phyloP scores from a whole-genome alignment of 1,139 yeast species.

The Zygoascus sp. region DNA sequence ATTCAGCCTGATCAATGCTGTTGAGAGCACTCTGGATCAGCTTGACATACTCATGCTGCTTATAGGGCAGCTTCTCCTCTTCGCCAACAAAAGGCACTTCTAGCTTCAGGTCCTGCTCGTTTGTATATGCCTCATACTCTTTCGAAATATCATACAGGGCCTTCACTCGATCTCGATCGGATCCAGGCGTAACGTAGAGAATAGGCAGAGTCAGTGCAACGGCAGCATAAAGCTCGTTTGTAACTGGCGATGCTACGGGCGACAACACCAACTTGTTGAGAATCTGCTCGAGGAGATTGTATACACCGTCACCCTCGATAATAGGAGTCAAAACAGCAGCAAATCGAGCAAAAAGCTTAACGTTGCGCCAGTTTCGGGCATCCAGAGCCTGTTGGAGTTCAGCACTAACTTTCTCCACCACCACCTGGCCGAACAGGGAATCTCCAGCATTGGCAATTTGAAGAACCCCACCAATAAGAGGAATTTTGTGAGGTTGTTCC shows the following conservation, averaged over 20 bases:
- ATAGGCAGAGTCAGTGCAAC: conserved; percentile 62
- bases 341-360: conserved; percentile 69
- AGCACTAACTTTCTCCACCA: conserved; percentile 64
- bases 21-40: conserved; percentile 49
- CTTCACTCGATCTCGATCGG: conserved; percentile 8
- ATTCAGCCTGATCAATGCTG: conserved; percentile 20
- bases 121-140: conserved; percentile 18
- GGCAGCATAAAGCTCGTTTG: conserved; percentile 65
- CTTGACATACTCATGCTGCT: conserved; percentile 47
- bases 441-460: conserved; percentile 64
- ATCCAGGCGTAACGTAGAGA: conserved; percentile 12
- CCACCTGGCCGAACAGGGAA: conserved; percentile 62
- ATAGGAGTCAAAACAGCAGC: conserved; percentile 62
- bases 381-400: conserved; percentile 55
- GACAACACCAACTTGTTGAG: conserved; percentile 48
- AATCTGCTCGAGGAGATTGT: conserved; percentile 51
- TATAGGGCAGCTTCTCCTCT: conserved; percentile 43
- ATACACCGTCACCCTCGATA: conserved; percentile 48
- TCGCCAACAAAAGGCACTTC: conserved; percentile 38
- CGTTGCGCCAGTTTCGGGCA: conserved; percentile 52
- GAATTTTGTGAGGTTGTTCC: conserved; percentile 90
- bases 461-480: conserved; percentile 64
- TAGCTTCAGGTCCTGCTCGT: conserved; percentile 24
- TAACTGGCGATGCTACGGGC: conserved; percentile 44
- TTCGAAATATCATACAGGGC: conserved; percentile 20